Conservation (phyloP, 176 grass and related monocot species). For the Oryza longistaminata region DNA sequence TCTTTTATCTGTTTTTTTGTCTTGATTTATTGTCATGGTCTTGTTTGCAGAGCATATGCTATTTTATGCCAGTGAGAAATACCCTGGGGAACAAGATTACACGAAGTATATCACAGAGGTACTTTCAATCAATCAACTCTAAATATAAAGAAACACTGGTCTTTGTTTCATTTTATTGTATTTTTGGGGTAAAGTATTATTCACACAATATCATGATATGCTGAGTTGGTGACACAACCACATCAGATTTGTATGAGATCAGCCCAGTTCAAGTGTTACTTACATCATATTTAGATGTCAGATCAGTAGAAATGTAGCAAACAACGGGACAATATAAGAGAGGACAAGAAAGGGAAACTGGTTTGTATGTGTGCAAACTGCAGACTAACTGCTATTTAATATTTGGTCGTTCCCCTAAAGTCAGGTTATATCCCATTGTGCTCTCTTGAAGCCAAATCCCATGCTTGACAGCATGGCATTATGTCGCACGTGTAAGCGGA, state of each 20-base stretch:
- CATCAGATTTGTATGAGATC: neutral
- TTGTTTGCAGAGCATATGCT: constrained; percentile 94
- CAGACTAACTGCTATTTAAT: neutral
- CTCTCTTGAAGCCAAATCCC: neutral
- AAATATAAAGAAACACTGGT: neutral
- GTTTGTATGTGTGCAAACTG: no score
- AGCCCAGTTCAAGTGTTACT: neutral
- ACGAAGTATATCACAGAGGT: constrained; percentile 92
- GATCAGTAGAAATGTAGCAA: neutral
- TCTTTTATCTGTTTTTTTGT: neutral
- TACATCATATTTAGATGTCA: neutral
- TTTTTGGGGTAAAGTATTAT: constrained; percentile 8
- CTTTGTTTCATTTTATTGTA: neutral
- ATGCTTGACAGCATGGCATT: neutral
- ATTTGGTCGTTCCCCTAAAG: neutral
- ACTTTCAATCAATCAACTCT: constrained; percentile 34
- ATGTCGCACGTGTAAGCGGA: neutral
- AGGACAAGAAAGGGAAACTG: neutral
- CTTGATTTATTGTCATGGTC: constrained; percentile 27
- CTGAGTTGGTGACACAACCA: neutral
- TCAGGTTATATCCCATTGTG: neutral
- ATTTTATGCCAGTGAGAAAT: constrained; percentile 99
- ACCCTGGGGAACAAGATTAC: constrained; percentile 88
- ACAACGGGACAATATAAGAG: neutral
- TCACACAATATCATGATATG: neutral